These are phyloP conservation scores for Aegle marmelos DNA, from an alignment of 345 rosid genomes.

Conservation along the genomic window DNA sequence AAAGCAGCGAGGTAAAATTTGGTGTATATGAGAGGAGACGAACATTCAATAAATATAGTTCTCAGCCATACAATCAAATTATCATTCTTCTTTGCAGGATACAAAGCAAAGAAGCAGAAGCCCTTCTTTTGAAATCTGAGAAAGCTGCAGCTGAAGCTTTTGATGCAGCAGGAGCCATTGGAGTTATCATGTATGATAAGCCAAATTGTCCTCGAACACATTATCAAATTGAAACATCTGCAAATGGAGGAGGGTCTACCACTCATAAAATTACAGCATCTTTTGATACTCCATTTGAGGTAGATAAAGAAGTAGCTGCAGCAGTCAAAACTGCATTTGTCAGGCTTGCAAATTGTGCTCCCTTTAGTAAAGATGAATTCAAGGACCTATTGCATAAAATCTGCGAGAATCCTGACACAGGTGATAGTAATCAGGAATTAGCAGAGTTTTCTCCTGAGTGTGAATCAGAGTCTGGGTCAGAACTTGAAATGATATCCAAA, in stretches of 20 bases:
- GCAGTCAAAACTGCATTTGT: slow-evolving; percentile 80
- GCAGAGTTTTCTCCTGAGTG: slow-evolving; percentile 51
- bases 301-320: slow-evolving; percentile 89
- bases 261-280: slow-evolving; percentile 79
- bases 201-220: slow-evolving; percentile 61
- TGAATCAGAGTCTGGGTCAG: slow-evolving; percentile 61
- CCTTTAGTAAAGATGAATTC: slow-evolving; percentile 66
- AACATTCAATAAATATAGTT: not conserved
- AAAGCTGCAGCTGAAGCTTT: slow-evolving; percentile 75
- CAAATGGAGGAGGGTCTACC: slow-evolving; percentile 49
- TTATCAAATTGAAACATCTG: slow-evolving; percentile 46
- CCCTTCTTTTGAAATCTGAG: slow-evolving; percentile 56
- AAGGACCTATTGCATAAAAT: slow-evolving; percentile 66
- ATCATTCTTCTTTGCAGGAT: slow-evolving; percentile 45
- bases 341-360: slow-evolving; percentile 54
- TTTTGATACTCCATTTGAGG: slow-evolving; percentile 88
- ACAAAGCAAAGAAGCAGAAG: slow-evolving; percentile 71
- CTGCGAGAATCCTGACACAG: slow-evolving; percentile 65
- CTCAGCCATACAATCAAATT: not conserved
- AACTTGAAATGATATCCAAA: slow-evolving; percentile 30
- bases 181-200: slow-evolving; percentile 80
- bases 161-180: slow-evolving; percentile 82
- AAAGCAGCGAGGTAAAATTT: slow-evolving; percentile 72
- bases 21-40: not conserved
- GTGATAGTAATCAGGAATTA: slow-evolving; percentile 37